Evolutionary conservation across 2,329 filamentous ascomycete genomes (phyloP).

Genomic region (Aspergillus cejpii): DNA sequence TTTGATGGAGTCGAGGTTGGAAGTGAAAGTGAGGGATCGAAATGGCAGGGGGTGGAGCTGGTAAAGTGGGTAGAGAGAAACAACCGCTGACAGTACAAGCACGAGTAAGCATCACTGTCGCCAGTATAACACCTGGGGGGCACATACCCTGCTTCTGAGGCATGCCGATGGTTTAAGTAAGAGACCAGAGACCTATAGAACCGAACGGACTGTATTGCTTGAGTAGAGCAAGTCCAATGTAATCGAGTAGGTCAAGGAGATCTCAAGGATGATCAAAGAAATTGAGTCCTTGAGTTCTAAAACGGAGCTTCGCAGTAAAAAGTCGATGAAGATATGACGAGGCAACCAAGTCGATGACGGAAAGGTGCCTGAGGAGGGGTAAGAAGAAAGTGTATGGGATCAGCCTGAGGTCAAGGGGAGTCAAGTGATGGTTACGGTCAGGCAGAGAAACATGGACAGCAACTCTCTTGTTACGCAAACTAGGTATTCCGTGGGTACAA

Average conservation of each 20-base stretch:
- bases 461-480: background rate
- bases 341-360: conserved; percentile 1
- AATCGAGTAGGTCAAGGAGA: no score
- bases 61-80: conserved; percentile 30
- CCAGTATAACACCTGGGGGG: background rate
- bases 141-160: conserved; percentile 21
- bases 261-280: no score
- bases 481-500: background rate
- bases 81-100: conserved; percentile 22
- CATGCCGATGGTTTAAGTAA: conserved; percentile 18
- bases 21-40: conserved; percentile 30
- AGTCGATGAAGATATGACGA: conserved; percentile 1
- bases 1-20: conserved; percentile 22
- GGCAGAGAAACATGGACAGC: conserved; percentile 10
- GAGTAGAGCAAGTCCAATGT: no score
- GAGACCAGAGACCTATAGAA: no score
- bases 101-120: conserved; percentile 6
- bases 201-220: no score
- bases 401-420: conserved; percentile 16
- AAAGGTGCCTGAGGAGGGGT: conserved; percentile 6
- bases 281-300: no score
- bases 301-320: no score
- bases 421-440: conserved; percentile 11
- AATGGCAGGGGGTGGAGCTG: conserved; percentile 20
- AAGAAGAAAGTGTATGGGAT: conserved; percentile 12